phyloP scores from a whole-genome alignment of 768 basidiomycete species.

The Fomitopsis serialis region DNA sequence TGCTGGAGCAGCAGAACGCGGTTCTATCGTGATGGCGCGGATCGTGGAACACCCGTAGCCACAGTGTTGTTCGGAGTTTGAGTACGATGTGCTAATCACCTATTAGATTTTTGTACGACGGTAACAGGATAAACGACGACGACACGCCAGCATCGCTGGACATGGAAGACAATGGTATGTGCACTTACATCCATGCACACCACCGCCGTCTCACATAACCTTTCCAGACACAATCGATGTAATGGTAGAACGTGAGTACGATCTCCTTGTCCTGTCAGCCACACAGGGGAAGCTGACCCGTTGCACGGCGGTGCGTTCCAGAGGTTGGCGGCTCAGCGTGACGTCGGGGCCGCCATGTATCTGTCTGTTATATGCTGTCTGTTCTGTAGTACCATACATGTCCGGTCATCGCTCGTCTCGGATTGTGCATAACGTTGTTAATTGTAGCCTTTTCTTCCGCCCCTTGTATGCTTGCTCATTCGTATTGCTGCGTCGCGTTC shows the following conservation, averaged over 20 bases:
- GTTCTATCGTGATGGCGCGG: not conserved
- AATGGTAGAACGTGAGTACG: constrained; percentile 87
- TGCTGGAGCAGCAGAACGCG: not conserved
- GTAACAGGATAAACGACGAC: constrained; percentile 76
- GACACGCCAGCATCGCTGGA: constrained; percentile 83
- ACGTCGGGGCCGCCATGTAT: not conserved
- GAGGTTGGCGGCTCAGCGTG: constrained; percentile 26
- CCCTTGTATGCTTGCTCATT: too few species aligned
- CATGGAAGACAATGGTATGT: constrained; percentile 84
- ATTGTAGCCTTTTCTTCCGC: not conserved
- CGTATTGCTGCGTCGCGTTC: too few species aligned
- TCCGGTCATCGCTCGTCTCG: not conserved
- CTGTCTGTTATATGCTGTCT: constrained; percentile 5
- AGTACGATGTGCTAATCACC: not conserved
- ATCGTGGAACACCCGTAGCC: not conserved
- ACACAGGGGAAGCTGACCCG: not conserved
- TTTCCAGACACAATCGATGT: constrained; percentile 86
- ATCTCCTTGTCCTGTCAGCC: not conserved
- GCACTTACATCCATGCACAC: not conserved
- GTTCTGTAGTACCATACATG: constrained; percentile 1
- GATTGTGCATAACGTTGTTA: not conserved
- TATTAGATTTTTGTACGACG: constrained; percentile 86
- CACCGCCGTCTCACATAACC: constrained; percentile 1
- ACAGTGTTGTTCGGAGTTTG: not conserved
- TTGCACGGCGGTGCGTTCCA: constrained; percentile 8